Percentiles rank a stretch among this genome's conserved stretches.
Evolutionary conservation across 148 eudicot species (phyloP).

Genomic region (Arbutus unedo): DNA sequence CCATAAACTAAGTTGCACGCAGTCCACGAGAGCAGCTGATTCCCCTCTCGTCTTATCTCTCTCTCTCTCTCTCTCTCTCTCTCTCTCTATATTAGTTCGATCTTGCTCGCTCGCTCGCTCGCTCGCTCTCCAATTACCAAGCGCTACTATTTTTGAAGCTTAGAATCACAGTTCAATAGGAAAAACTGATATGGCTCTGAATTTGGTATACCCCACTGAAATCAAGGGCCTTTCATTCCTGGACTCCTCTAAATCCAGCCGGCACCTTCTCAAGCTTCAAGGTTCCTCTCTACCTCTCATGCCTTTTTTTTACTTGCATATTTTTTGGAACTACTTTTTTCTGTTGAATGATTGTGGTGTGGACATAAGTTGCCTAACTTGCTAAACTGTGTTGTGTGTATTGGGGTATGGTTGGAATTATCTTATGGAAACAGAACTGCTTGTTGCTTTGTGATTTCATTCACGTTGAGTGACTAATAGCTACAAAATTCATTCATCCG

Average conservation of each 20-base stretch:
- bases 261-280: conserved; percentile 46
- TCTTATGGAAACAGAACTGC: neutral
- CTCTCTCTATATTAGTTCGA: neutral
- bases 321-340: neutral
- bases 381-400: neutral
- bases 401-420: neutral
- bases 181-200: conserved; percentile 51
- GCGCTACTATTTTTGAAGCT: neutral
- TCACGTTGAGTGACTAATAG: neutral
- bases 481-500: neutral
- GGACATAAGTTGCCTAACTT: neutral
- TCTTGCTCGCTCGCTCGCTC: neutral
- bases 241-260: conserved; percentile 48
- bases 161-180: neutral
- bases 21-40: conserved; percentile 17
- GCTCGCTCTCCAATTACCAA: neutral
- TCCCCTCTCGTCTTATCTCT: conserved; percentile 16
- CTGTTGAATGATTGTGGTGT: neutral
- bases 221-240: conserved; percentile 61
- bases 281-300: conserved; percentile 38
- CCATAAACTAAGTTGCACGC: conserved; percentile 18
- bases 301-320: neutral
- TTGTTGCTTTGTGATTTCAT: neutral
- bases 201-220: conserved; percentile 54
- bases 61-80: neutral